Conservation (phyloP, 73 alveolate genomes). For the Paramecium biaurelia region DNA sequence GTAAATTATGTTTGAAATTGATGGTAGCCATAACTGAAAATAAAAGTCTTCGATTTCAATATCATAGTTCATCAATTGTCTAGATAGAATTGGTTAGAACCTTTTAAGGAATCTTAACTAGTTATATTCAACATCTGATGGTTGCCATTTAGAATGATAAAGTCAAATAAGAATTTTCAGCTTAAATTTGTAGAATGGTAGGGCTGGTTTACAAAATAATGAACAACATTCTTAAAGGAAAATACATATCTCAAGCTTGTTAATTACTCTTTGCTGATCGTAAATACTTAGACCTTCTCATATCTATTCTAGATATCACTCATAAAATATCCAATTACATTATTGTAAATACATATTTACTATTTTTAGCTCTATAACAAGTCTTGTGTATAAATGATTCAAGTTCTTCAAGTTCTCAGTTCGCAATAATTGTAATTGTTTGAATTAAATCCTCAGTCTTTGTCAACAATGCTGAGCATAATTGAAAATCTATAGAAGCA, state of each 20-base stretch:
- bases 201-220: neutral
- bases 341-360: neutral
- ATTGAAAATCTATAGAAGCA: neutral
- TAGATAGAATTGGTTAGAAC: slow-evolving; percentile 27
- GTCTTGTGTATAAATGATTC: neutral
- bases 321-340: neutral
- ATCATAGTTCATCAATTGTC: slow-evolving; percentile 32
- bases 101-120: neutral
- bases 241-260: slow-evolving; percentile 53
- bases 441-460: neutral
- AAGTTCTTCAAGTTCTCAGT: slow-evolving; percentile 6
- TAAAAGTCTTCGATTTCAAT: slow-evolving; percentile 17
- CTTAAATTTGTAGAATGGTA: slow-evolving; percentile 14
- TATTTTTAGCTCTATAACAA: neutral
- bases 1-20: slow-evolving; percentile 32
- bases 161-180: neutral
- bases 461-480: neutral
- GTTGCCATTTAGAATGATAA: neutral
- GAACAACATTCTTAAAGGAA: slow-evolving; percentile 6
- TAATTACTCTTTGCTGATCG: slow-evolving; percentile 30
- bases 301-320: neutral
- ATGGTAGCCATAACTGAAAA: slow-evolving; percentile 44
- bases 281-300: slow-evolving; percentile 3
- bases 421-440: neutral
- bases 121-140: neutral